phyloP scores from a whole-genome alignment of 2,329 filamentous ascomycete species.

The Bipolaris zeicola region DNA sequence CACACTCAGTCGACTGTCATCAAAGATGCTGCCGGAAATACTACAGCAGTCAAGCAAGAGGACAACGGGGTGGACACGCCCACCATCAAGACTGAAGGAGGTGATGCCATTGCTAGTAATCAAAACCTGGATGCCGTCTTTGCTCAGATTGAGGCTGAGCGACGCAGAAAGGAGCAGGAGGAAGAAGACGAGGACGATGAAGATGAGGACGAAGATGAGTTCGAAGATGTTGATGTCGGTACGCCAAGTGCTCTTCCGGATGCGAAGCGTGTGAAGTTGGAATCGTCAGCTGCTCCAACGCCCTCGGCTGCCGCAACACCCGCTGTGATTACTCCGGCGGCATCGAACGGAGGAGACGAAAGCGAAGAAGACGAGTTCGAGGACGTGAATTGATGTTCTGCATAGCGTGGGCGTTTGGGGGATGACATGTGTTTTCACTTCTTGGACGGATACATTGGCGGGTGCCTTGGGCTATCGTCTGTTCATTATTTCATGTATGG shows the following conservation, averaged over 20 bases:
- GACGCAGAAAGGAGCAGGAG: slow-evolving; percentile 51
- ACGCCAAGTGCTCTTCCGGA: slow-evolving; percentile 44
- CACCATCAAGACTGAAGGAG: slow-evolving; percentile 51
- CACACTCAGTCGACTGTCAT: slow-evolving; percentile 72
- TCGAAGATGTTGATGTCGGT: slow-evolving; percentile 45
- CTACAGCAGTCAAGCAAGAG: slow-evolving; percentile 42
- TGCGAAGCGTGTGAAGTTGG: slow-evolving; percentile 67
- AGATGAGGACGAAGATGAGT: slow-evolving; percentile 12
- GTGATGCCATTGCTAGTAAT: slow-evolving; percentile 58
- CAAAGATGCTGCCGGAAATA: slow-evolving; percentile 54
- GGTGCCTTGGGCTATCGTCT: neutral
- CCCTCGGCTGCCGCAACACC: slow-evolving; percentile 40
- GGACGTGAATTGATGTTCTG: slow-evolving; percentile 45
- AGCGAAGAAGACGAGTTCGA: slow-evolving; percentile 56
- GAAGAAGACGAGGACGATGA: slow-evolving; percentile 48
- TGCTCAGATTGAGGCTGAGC: slow-evolving; percentile 66
- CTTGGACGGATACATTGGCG: neutral
- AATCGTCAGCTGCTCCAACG: slow-evolving; percentile 51
- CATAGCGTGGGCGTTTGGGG: slow-evolving; percentile 20
- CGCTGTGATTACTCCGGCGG: slow-evolving; percentile 46
- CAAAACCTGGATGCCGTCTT: slow-evolving; percentile 70
- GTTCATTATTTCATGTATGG: neutral
- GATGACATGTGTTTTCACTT: neutral
- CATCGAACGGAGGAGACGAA: slow-evolving; percentile 53
- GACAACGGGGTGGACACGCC: slow-evolving; percentile 46